Evolutionary conservation across 2,329 filamentous ascomycete genomes (phyloP).

Genomic region (Cordyceps pruinosa): DNA sequence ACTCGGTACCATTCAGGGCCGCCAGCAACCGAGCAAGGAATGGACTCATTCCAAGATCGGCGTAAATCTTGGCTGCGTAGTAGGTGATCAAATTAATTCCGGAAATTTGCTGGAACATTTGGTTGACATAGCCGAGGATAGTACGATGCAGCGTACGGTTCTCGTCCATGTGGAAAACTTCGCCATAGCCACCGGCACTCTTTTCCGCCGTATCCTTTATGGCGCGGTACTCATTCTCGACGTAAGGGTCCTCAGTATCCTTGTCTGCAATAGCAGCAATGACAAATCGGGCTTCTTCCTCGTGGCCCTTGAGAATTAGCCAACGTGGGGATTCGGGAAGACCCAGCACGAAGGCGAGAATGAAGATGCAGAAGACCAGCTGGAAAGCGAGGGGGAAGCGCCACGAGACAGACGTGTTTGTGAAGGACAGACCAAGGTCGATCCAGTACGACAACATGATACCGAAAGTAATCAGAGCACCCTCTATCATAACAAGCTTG

Average conservation of each 20-base stretch:
- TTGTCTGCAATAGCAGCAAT: slow-evolving; percentile 48
- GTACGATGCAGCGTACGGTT: slow-evolving; percentile 54
- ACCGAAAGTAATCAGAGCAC: slow-evolving; percentile 49
- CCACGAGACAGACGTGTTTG: slow-evolving; percentile 37
- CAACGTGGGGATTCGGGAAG: slow-evolving; percentile 49
- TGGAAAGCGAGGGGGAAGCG: slow-evolving; percentile 52
- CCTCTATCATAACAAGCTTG: slow-evolving; percentile 56
- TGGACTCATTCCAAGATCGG: slow-evolving; percentile 44
- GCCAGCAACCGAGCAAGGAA: slow-evolving; percentile 52
- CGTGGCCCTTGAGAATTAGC: slow-evolving; percentile 38
- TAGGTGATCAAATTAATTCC: slow-evolving; percentile 58
- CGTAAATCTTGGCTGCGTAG: slow-evolving; percentile 54
- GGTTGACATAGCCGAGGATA: slow-evolving; percentile 53
- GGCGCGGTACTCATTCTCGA: slow-evolving; percentile 50
- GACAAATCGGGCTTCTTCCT: slow-evolving; percentile 41
- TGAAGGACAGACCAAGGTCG: slow-evolving; percentile 50
- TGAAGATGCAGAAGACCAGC: slow-evolving; percentile 52
- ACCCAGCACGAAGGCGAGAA: slow-evolving; percentile 44
- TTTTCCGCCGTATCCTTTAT: slow-evolving; percentile 66
- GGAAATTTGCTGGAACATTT: slow-evolving; percentile 60
- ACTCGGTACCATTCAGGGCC: slow-evolving; percentile 37
- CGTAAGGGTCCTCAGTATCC: slow-evolving; percentile 48
- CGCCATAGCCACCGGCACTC: slow-evolving; percentile 52
- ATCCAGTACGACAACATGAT: slow-evolving; percentile 56
- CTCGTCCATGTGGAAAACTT: slow-evolving; percentile 50